Base-by-base conservation (phyloP, 2,329 filamentous ascomycete species). In the Thielaviopsis populi region DNA sequence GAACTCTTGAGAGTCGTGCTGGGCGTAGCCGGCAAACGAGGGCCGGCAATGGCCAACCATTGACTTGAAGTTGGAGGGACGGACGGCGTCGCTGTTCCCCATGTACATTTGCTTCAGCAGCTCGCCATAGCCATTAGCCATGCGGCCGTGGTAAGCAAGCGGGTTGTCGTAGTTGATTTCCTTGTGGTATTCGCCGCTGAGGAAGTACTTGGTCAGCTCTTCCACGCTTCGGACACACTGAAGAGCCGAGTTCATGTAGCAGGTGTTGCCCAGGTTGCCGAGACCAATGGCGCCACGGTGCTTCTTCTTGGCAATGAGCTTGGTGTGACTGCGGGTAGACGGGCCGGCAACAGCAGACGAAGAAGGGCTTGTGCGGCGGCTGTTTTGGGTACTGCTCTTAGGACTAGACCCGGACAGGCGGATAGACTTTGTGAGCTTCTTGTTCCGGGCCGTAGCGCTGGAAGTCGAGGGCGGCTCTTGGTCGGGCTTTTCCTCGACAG, bases 1-100 rank as follows among this genome's bases (percentile, higher is more conserved):
- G 66, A 99, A 97, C 71, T 99, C 94, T 70, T 99, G 94, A 0
- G 94, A 95, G 72, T 99, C 94, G 72, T 99, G 94, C 73, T 99
- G 94, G 2, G 89, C 90, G 75, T 94, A 97, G 2, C 92, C 92
- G 2, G 91, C 92, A 72, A 99, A 97, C 13, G 89, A 84, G 13
- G 88, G 85, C 43, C 90, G 88, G 70, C 88, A 89, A 69, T 84
- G 78, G 42, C 75, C 72, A 2, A 78, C 78, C 5, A 79, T 79
- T 8, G 80, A 79, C 63, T 81, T 75, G 69, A 84, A 82, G 11
- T 75, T 72, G 22, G 83, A 69, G 79, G 94, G 94, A 30, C 86
- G 82, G 67, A 95, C 83, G 0, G 88, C 86, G n/a, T 80, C 79
- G 22, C 81, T 78, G 13, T 80, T 79, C 19, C 88, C 84, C 63